phyloP scores from a whole-genome alignment of 23 red algal genomes.

The Gracilaria vermiculophylla region DNA sequence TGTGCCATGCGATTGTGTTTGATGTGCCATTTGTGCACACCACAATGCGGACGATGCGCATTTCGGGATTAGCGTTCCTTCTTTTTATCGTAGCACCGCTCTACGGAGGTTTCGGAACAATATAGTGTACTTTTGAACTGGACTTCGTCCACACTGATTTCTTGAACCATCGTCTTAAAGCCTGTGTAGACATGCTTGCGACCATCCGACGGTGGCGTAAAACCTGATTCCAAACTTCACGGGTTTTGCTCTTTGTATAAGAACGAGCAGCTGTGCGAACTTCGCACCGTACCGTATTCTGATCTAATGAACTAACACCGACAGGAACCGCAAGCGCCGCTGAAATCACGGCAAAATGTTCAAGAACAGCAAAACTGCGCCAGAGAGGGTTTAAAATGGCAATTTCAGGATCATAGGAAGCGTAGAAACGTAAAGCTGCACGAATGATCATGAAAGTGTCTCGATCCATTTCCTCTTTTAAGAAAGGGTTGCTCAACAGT shows the following conservation, averaged over 20 bases:
- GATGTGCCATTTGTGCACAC: background rate
- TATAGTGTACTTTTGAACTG: background rate
- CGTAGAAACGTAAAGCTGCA: background rate
- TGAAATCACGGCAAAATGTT: background rate
- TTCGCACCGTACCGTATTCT: background rate
- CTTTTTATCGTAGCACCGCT: background rate
- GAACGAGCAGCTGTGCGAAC: background rate
- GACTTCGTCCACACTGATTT: background rate
- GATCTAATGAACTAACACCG: constrained; percentile 3
- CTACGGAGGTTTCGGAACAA: constrained; percentile 1
- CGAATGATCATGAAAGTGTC: background rate
- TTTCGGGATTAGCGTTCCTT: background rate
- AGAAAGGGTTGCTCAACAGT: background rate
- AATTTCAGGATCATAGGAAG: background rate
- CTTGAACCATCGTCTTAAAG: background rate
- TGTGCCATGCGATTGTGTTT: background rate
- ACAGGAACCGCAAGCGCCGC: background rate
- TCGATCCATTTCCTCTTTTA: background rate
- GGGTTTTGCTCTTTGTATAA: constrained; percentile 10
- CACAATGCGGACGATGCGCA: background rate
- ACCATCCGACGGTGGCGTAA: background rate
- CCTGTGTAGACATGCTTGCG: background rate
- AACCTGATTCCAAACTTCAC: constrained; percentile 11
- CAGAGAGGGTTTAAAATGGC: background rate
- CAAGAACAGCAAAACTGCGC: background rate